Evolutionary conservation across 129 eudicot species (phyloP).

Genomic region (Erigeron canadensis): DNA sequence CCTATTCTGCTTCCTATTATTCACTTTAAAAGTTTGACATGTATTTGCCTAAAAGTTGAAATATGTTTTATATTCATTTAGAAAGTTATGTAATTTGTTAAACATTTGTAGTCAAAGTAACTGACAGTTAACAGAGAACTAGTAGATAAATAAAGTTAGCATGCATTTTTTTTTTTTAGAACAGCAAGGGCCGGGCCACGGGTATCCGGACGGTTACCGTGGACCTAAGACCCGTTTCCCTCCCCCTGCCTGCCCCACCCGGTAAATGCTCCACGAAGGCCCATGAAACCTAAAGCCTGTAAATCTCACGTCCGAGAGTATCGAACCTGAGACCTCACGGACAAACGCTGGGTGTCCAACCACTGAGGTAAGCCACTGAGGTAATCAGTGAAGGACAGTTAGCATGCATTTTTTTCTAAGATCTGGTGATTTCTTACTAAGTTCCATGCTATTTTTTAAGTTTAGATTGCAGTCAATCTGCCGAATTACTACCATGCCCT

Average conservation of each 20-base stretch:
- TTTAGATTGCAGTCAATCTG: background rate
- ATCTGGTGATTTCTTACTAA: background rate
- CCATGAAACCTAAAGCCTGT: too few species aligned
- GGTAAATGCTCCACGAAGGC: too few species aligned
- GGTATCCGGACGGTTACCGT: too few species aligned
- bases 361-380: too few species aligned
- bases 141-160: background rate
- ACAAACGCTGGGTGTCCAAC: too few species aligned
- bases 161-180: background rate
- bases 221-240: too few species aligned
- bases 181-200: too few species aligned
- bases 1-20: background rate
- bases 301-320: too few species aligned
- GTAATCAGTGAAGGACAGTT: too few species aligned
- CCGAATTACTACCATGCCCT: background rate
- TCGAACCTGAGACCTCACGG: too few species aligned
- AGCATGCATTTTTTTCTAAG: background rate
- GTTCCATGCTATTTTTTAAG: conserved; percentile 1
- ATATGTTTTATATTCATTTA: background rate
- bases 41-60: background rate
- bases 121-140: background rate
- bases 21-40: background rate
- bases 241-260: too few species aligned
- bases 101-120: background rate
- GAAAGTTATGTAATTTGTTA: background rate